Base-by-base conservation (phyloP, 2,329 filamentous ascomycete genomes). In the Trichoderma oligosporum region DNA sequence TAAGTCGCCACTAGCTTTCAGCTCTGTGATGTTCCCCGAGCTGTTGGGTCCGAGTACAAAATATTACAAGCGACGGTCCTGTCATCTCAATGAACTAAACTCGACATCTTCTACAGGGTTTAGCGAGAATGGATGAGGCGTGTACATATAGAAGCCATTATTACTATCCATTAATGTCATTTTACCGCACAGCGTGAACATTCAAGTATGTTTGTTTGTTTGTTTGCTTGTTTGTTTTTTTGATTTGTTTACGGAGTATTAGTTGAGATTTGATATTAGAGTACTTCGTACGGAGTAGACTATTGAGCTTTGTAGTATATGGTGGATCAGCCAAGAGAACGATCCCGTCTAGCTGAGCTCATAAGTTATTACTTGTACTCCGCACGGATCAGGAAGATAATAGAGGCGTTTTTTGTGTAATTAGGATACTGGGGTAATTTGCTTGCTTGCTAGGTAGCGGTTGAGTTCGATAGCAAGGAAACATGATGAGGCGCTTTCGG, bases 401-500 rank as follows among this genome's bases (percentile, higher is more conserved):
- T 39, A 35, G 31, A 55, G 35, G 41, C 41, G 18, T 36, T 14
- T 46, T 22, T 27, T 55, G 41, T 46, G 36, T 18, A 29, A 55
- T 55, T 55, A 38, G 22, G 27, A 46, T 22, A 31, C 52, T 29
- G 41, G 52, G 41, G 52, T 55, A 36, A 18, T 20, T 18, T 35
- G 22, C 33, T 55, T 38, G 51, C 20, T 44, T 46, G 41, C 51
- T 38, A 46, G 16, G 44, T 51, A 38, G 52, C 35, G 27, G 31
- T 57, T 16, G 31, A 36, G n/a, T 22, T 6, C n/a, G 44, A 29
- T 31, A 18, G 47, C 25, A 56, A 41, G 53, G 33, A 45, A 31
- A 62, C 52, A 60, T 59, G 59, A 59, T 16, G 18, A 53, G 58
- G 55, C 45, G 55, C 31, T 52, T 24, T 54, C 22, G 24, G 22